Percentiles rank a stretch among this genome's conserved stretches.
These are phyloP conservation scores for Plicaturopsis crispa DNA, from an alignment of 768 basidiomycete species.

Conservation along the genomic window DNA sequence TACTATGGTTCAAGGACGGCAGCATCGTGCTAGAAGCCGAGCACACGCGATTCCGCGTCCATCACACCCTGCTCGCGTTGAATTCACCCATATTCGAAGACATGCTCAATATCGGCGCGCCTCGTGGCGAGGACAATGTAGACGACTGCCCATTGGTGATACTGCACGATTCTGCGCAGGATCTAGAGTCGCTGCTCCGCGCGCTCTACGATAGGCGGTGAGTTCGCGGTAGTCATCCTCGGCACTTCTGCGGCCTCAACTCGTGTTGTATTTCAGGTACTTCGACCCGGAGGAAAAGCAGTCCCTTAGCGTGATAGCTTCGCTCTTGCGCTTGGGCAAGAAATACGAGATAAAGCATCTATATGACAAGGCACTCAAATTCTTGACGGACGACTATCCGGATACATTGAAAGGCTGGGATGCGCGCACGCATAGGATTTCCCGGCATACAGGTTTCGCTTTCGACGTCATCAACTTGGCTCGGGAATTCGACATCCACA, in stretches of 20 bases:
- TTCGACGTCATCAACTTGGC: not conserved
- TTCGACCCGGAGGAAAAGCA: not conserved
- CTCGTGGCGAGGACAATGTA: too few relatives aligned
- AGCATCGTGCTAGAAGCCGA: conserved; percentile 22
- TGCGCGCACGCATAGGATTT: not conserved
- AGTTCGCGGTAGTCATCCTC: not conserved
- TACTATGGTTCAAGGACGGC: conserved; percentile 23
- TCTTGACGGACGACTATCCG: not conserved
- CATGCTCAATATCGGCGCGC: too few relatives aligned
- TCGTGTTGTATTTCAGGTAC: too few relatives aligned
- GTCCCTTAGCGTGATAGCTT: not conserved
- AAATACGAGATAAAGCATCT: not conserved
- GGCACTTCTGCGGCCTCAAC: not conserved
- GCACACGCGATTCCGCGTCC: conserved; percentile 10
- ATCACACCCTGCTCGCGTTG: conserved; percentile 11
- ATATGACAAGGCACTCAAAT: not conserved
- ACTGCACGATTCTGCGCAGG: conserved; percentile 1
- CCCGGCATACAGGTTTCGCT: not conserved
- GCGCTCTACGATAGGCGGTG: not conserved
- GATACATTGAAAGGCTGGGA: not conserved
- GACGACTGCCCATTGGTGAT: not conserved
- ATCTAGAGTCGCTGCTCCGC: conserved; percentile 1
- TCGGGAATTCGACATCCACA: not conserved
- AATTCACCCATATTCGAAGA: conserved; percentile 10
- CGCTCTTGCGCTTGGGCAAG: not conserved